These are phyloP conservation scores for Ilyonectria robusta DNA, from an alignment of 2,329 filamentous ascomycete genomes.

Conservation along the genomic window DNA sequence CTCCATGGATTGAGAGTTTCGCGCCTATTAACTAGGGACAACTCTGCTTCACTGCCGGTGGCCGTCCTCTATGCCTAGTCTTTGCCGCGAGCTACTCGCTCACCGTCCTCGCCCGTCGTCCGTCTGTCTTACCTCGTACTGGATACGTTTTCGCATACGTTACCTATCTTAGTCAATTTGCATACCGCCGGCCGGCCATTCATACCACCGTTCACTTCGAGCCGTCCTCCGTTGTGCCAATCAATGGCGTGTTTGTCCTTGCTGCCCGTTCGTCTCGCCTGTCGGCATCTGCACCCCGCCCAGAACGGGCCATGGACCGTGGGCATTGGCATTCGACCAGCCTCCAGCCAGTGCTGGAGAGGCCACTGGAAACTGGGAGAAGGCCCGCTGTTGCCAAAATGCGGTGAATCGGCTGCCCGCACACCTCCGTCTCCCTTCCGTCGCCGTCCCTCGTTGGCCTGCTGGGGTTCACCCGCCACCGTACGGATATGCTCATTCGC, in stretches of 20 bases:
- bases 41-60: conserved; percentile 15
- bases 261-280: conserved; percentile 40
- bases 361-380: conserved; percentile 37
- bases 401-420: conserved; percentile 45
- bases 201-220: conserved; percentile 7
- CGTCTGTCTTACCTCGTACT: background rate
- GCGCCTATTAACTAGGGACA: conserved; percentile 3
- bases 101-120: background rate
- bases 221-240: conserved; percentile 26
- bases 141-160: conserved; percentile 18
- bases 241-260: conserved; percentile 28
- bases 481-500: conserved; percentile 34
- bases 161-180: conserved; percentile 16
- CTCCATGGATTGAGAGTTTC: conserved; percentile 11
- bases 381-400: conserved; percentile 47
- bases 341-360: conserved; percentile 34
- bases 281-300: conserved; percentile 45
- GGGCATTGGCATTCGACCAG: conserved; percentile 38
- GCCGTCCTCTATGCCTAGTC: conserved; percentile 8
- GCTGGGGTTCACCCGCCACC: conserved; percentile 34
- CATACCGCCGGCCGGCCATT: background rate
- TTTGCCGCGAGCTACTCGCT: conserved; percentile 5
- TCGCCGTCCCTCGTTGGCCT: conserved; percentile 30
- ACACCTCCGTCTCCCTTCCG: conserved; percentile 27
- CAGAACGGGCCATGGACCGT: conserved; percentile 39